A percentile compares a stretch with the other conserved stretches of the same genome.
phyloP scores from a whole-genome alignment of 768 basidiomycete genomes.

The Pleurotus citrinopileatus region DNA sequence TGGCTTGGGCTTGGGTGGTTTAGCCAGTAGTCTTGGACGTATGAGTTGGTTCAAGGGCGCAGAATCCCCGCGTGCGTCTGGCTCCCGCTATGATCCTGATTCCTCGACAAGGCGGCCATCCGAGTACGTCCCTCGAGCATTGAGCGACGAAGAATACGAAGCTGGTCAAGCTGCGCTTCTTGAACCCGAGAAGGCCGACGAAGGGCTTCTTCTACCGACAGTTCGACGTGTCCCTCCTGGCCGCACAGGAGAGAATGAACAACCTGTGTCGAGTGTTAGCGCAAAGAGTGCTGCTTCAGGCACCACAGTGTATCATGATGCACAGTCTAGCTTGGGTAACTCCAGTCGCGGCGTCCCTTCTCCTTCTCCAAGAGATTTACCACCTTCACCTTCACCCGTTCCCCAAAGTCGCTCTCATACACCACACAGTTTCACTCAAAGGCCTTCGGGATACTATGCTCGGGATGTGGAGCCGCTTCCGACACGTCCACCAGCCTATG shows the following conservation, averaged over 20 bases:
- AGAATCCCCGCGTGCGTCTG: conserved; percentile 24
- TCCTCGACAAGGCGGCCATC: conserved; percentile 16
- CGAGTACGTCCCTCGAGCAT: conserved; percentile 17
- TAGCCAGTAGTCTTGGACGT: conserved; percentile 33
- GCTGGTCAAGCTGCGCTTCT: conserved; percentile 36
- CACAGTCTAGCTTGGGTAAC: conserved; percentile 18
- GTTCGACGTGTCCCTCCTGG: conserved; percentile 33
- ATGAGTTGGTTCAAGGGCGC: conserved; percentile 58
- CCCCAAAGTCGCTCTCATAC: background rate
- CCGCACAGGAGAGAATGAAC: conserved; percentile 33
- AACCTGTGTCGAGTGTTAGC: conserved; percentile 61
- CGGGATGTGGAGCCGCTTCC: background rate
- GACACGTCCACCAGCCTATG: background rate
- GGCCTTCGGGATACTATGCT: background rate
- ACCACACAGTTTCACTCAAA: background rate
- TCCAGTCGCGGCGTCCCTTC: conserved; percentile 13
- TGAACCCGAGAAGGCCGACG: conserved; percentile 15
- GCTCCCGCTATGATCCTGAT: background rate
- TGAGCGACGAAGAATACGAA: conserved; percentile 45
- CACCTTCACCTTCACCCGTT: conserved; percentile 38
- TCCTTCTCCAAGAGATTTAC: conserved; percentile 24
- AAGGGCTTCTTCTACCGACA: conserved; percentile 21
- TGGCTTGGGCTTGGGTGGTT: conserved; percentile 45
- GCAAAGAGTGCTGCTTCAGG: conserved; percentile 50
- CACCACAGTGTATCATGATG: conserved; percentile 63